These are phyloP conservation scores for Apiospora hydei DNA, from an alignment of 2,329 filamentous ascomycete species.

Conservation along the genomic window DNA sequence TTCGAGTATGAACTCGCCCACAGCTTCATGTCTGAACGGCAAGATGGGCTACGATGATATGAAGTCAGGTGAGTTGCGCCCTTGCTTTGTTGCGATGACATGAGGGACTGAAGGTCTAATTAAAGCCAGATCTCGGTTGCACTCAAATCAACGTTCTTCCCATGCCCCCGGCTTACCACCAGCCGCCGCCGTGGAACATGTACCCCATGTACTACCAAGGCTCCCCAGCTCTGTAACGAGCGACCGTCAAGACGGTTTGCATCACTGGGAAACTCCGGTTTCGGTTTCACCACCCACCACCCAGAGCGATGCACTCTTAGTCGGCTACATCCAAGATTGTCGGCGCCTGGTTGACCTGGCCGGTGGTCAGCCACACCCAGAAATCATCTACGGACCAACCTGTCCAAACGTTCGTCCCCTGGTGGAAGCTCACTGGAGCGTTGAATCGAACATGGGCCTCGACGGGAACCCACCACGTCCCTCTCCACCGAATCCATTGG, in stretches of 20 bases:
- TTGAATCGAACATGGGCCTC: conserved; percentile 6
- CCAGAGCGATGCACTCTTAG: conserved; percentile 45
- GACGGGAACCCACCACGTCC: conserved; percentile 7
- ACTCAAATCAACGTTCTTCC: conserved; percentile 42
- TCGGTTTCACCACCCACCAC: conserved; percentile 40
- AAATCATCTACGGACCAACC: conserved; percentile 43
- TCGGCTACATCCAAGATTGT: conserved; percentile 46
- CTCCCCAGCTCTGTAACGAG: conserved; percentile 34
- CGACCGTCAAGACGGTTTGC: conserved; percentile 1
- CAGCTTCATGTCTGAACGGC: conserved; percentile 40
- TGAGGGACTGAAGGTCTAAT: conserved; percentile 37
- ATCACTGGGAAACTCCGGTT: conserved; percentile 45
- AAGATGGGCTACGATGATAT: conserved; percentile 46
- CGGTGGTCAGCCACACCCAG: conserved; percentile 33
- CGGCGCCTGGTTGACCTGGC: conserved; percentile 41
- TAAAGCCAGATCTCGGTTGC: conserved; percentile 43
- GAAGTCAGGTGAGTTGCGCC: conserved; percentile 41
- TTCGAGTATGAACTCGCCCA: conserved; percentile 40
- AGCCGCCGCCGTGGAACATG: conserved; percentile 44
- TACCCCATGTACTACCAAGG: conserved; percentile 46
- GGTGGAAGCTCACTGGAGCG: conserved; percentile 35
- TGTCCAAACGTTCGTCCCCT: conserved; percentile 45
- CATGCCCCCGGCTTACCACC: conserved; percentile 42
- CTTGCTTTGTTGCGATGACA: conserved; percentile 26
- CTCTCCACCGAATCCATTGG: conserved; percentile 36